Evolutionary conservation across 768 basidiomycete species (phyloP), one percentile per base, ranked within the genome.

Genomic region (Mycena chlorophos): DNA sequence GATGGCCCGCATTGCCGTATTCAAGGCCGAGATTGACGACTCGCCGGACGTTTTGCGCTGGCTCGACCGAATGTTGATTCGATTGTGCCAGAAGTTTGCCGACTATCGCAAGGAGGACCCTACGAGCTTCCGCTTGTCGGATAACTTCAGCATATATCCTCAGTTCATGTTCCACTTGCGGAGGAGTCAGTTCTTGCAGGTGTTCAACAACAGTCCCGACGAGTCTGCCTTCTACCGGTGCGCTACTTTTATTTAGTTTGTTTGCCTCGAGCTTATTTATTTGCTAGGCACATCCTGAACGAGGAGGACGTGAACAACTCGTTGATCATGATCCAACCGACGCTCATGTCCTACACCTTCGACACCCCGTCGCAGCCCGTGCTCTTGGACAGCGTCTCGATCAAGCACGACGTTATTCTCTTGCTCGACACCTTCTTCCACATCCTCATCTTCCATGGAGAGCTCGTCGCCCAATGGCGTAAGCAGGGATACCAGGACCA

Each of bases 131-230:
- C 80, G 94, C 63, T 78, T 99, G 61, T 80, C 85, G 53, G 94
- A 97, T 69, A 97, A 97, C 73, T 98, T 99, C 74, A 91, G 91
- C 69, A 98, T 99, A 65, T 99, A 99, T 71, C 97, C 97, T 16
- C 97, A 98, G 69, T 99, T 99, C 78, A 99, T 98, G 97, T 99
- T 98, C 87, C 97, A 99, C 74, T 73, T 99, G 58, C 82, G 96
- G 56, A 78, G 97, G 69, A 94, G 91, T 80, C 96, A 98, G 74
- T 98, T 99, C 78, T 78, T 99, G 69, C 97, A 99, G 73, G 95
- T 98, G 52, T 98, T 98, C 75, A 98, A 98, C 73, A 99, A 98
- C 79, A 95, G 93, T 79, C 97, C 97, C 6, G 97, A 99, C 70
- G 97, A 99, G 77, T 98, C 95, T 19, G 97, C 95, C 14, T 98